These are phyloP conservation scores for Russula sp. DNA, from an alignment of 768 basidiomycete species.

Conservation along the genomic window DNA sequence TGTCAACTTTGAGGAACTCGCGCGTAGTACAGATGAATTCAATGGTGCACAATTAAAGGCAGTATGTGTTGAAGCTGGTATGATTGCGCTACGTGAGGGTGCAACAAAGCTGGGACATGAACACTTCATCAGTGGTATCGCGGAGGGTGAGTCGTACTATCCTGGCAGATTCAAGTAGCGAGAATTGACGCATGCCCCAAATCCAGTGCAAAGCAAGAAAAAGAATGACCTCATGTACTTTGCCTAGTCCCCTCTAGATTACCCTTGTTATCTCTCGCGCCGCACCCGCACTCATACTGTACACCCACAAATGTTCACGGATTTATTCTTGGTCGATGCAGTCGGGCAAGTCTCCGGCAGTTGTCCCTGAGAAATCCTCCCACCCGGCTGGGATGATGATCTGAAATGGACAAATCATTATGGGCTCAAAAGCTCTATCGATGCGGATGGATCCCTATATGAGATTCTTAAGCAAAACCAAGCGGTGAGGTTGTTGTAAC, in stretches of 20 bases:
- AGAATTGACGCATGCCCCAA: constrained; percentile 32
- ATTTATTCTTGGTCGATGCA: background rate
- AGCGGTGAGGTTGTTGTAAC: background rate
- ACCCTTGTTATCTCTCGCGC: constrained; percentile 12
- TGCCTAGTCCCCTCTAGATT: constrained; percentile 49
- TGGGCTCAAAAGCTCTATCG: background rate
- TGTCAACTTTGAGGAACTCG: constrained; percentile 96
- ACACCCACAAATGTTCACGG: constrained; percentile 15
- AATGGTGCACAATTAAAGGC: constrained; percentile 97
- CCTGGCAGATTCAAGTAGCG: constrained; percentile 9
- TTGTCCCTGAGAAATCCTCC: background rate
- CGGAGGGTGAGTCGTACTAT: constrained; percentile 59
- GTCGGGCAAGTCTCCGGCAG: background rate
- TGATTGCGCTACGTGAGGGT: constrained; percentile 95
- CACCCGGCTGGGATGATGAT: background rate
- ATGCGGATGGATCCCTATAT: background rate
- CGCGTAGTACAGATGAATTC: constrained; percentile 96
- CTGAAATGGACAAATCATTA: too few relatives aligned
- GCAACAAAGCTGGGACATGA: constrained; percentile 87
- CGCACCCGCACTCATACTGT: constrained; percentile 23
- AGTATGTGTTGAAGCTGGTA: constrained; percentile 98
- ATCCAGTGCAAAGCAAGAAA: constrained; percentile 95
- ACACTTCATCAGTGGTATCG: constrained; percentile 91
- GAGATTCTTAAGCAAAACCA: background rate
- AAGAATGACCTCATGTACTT: constrained; percentile 98